Base-by-base conservation (phyloP, 257 asterid genomes). In the Lycium barbarum region DNA sequence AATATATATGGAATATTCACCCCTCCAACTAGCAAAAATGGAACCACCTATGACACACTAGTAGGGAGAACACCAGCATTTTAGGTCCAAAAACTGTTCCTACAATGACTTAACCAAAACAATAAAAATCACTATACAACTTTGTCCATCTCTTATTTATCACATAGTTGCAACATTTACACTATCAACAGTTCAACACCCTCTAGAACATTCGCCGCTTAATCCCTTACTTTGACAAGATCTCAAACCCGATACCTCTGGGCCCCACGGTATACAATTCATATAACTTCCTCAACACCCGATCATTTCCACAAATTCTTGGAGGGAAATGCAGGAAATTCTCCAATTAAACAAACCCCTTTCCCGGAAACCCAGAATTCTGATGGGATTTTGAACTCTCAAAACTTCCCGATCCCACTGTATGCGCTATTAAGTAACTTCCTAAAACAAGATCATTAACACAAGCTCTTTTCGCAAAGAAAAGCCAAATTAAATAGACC, bases 101-200 rank as follows among this genome's bases (percentile, higher is more conserved):
- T 20, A 26, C n/a, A 7, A 3, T 73, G 81, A 47, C 43, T 20
- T 22, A 47, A 49, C 61, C 38, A 74, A 22, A 45, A 47, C 80
- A 73, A 47, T 20, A 58, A 73, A 73, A 73, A 73, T 45, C 59
- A 47, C n/a, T 73, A 67, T 17, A 67, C 74, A 14, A 67, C 22
- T 6, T 13, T 14, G 74, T 67, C 51, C 15, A 35, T 7, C 36
- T 14, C 74, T 20, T 67, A 33, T 3, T 35, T 6, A 35, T 35
- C 63, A 59, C 38, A 40, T 61, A 68, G 14, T 36, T 68, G 26
- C 7, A 68, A 68, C 45, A 68, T 8, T 14, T 35, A 65, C 76
- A 2, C 67, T 8, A 8, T 61, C 67, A 55, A 55, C 20, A 55
- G 20, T n/a, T 61, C 67, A 55, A 55, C 20, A 55, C 62, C 62